Evolutionary conservation across 176 grass and related monocot genomes (phyloP).

Genomic region (Eragrostis nindensis): DNA sequence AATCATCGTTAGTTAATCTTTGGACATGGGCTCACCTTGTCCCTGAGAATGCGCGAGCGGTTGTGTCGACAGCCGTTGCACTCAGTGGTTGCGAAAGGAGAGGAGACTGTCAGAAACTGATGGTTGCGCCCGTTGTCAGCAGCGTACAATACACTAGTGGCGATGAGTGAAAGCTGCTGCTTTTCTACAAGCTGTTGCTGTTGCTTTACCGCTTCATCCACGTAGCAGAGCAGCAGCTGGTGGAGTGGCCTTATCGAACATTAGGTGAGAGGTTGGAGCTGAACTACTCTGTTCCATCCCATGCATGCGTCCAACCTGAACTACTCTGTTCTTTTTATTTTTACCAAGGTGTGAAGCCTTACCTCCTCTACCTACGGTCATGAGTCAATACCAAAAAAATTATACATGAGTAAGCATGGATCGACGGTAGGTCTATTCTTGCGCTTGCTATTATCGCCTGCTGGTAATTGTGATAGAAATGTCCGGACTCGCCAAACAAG

Average conservation of each 20-base stretch:
- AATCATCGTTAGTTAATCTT: neutral
- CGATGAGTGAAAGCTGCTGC: neutral
- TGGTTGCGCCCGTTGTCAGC: neutral
- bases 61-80: no score
- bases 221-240: neutral
- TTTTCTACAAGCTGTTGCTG: neutral
- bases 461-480: neutral
- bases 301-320: neutral
- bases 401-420: neutral
- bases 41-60: neutral
- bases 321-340: neutral
- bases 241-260: constrained; percentile 20
- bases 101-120: neutral
- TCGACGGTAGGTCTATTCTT: neutral
- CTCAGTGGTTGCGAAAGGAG: constrained; percentile 10
- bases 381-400: neutral
- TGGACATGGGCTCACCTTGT: neutral
- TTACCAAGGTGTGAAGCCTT: neutral
- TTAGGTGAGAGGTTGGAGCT: constrained; percentile 40
- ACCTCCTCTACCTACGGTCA: neutral
- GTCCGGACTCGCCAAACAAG: neutral
- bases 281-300: neutral
- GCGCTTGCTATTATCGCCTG: neutral
- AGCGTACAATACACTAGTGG: neutral
- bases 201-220: constrained; percentile 38